phyloP scores from a whole-genome alignment of 495 filamentous ascomycete species.

The Endocarpon pusillum region DNA sequence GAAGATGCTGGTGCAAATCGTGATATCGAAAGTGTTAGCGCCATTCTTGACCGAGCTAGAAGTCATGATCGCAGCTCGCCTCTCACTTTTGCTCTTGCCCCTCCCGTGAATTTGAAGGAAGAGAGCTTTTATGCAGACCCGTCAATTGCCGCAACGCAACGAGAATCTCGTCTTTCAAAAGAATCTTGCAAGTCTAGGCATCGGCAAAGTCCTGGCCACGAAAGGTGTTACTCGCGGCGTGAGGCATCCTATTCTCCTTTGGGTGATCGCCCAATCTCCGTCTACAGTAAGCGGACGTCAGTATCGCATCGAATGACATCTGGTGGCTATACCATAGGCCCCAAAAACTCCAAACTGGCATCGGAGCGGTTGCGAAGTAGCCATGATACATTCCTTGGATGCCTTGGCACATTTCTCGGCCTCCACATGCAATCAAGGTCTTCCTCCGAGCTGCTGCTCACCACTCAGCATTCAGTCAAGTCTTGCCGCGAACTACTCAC shows the following conservation, averaged over 20 bases:
- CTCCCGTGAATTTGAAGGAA: slow-evolving; percentile 38
- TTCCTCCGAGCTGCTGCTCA: slow-evolving; percentile 58
- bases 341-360: slow-evolving; percentile 34
- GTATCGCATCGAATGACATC: slow-evolving; percentile 40
- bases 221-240: no score
- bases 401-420: slow-evolving; percentile 82
- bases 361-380: slow-evolving; percentile 51
- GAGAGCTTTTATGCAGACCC: slow-evolving; percentile 1
- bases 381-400: slow-evolving; percentile 77
- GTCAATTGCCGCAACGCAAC: not conserved
- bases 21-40: slow-evolving; percentile 40
- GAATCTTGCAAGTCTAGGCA: no score
- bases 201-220: not conserved
- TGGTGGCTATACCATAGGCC: slow-evolving; percentile 25
- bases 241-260: not conserved
- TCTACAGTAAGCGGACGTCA: slow-evolving; percentile 28
- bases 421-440: slow-evolving; percentile 80
- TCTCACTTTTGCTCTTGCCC: slow-evolving; percentile 41
- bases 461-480: slow-evolving; percentile 60
- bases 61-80: slow-evolving; percentile 15
- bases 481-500: slow-evolving; percentile 62
- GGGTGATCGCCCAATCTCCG: not conserved
- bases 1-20: slow-evolving; percentile 42
- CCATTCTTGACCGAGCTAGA: slow-evolving; percentile 33
- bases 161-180: not conserved